These are phyloP conservation scores for Discostella stelligeroides DNA, from an alignment of 108 stramenopile genomes.

Conservation along the genomic window DNA sequence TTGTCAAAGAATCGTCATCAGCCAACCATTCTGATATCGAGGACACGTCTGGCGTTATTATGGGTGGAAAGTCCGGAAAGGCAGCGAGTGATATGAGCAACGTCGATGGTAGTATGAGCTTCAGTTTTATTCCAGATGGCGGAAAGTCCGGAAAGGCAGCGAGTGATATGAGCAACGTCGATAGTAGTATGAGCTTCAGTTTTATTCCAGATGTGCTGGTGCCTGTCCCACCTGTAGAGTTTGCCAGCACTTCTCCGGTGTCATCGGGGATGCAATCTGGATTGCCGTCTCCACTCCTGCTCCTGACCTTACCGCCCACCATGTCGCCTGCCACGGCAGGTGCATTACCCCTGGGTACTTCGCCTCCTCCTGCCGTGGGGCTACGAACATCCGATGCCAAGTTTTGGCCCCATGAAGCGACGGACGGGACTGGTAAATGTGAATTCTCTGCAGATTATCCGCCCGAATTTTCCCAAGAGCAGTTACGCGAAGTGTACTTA, in stretches of 20 bases:
- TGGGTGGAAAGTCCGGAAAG: conserved; percentile 6
- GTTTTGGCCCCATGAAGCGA: background rate
- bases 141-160: background rate
- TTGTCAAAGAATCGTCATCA: background rate
- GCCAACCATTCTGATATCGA: background rate
- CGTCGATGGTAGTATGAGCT: background rate
- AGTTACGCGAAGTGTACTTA: background rate
- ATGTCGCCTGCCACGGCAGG: background rate
- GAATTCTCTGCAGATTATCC: background rate
- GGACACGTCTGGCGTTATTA: background rate
- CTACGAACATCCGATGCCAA: background rate
- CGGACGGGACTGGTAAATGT: background rate
- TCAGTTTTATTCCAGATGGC: background rate
- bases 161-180: background rate
- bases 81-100: background rate
- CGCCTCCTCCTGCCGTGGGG: background rate
- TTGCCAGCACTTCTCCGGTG: background rate
- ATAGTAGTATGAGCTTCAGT: background rate
- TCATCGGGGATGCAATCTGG: background rate
- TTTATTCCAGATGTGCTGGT: no score
- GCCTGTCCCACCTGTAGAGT: background rate
- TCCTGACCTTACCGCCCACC: conserved; percentile 2
- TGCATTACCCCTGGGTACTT: background rate
- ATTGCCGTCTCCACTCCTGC: background rate
- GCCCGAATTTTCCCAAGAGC: background rate